phyloP scores from a whole-genome alignment of 805 yeast genomes.

The Starmerella khaoyaiensis region DNA sequence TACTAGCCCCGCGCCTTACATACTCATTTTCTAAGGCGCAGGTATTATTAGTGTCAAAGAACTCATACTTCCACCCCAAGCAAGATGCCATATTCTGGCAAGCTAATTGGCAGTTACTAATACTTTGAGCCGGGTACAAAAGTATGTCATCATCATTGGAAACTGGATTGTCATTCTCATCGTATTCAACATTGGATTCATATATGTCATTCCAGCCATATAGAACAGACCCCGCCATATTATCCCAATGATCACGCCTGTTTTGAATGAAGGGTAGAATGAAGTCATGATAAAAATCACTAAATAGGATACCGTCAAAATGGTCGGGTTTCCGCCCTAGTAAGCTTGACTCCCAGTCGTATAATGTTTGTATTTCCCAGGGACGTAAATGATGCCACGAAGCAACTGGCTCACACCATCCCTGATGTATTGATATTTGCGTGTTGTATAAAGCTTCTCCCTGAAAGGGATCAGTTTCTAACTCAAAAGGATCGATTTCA shows the following conservation, averaged over 20 bases:
- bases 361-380: conserved; percentile 26
- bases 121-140: conserved; percentile 9
- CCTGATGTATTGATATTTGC: conserved; percentile 10
- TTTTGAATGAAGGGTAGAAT: conserved; percentile 24
- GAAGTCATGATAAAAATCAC: conserved; percentile 28
- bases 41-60: background rate
- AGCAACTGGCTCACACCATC: conserved; percentile 27
- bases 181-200: background rate
- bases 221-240: conserved; percentile 1
- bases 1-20: conserved; percentile 15
- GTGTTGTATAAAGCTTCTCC: conserved; percentile 26
- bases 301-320: conserved; percentile 14
- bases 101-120: conserved; percentile 8
- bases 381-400: conserved; percentile 29
- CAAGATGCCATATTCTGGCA: conserved; percentile 13
- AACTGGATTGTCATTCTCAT: no score
- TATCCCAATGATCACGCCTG: conserved; percentile 23
- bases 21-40: conserved; percentile 7
- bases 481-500: conserved; percentile 4
- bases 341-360: conserved; percentile 26
- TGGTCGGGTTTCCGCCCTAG: conserved; percentile 14
- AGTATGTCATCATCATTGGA: background rate
- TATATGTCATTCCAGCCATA: background rate
- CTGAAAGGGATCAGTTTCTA: conserved; percentile 23
- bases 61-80: conserved; percentile 14